Conservation (phyloP, 1,284 basidiomycete species). For the Laetiporus sulphureus region DNA sequence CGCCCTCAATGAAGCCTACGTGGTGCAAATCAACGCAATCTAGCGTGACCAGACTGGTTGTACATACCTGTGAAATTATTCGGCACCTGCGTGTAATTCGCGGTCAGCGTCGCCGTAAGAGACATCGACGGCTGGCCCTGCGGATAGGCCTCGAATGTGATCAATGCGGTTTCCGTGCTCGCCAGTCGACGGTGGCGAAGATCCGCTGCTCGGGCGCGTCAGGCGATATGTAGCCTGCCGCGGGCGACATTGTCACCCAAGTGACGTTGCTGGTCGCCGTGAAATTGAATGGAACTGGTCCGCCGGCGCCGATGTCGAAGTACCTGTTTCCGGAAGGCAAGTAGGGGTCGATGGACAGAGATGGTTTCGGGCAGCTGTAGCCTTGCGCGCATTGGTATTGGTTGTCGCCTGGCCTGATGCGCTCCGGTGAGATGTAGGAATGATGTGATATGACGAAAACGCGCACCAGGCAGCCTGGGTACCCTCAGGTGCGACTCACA, state of each 20-base stretch:
- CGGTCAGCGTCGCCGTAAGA: constrained; percentile 34
- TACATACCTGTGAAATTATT: constrained; percentile 47
- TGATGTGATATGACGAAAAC: too few relatives aligned
- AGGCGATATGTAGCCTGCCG: constrained; percentile 43
- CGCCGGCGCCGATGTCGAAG: constrained; percentile 57
- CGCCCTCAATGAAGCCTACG: constrained; percentile 56
- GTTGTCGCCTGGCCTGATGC: constrained; percentile 57
- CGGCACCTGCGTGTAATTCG: constrained; percentile 31
- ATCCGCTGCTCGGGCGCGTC: constrained; percentile 47
- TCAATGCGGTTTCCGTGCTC: constrained; percentile 33
- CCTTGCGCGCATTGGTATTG: constrained; percentile 43
- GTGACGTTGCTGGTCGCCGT: constrained; percentile 41
- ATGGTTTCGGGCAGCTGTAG: constrained; percentile 46
- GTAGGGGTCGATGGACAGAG: constrained; percentile 47
- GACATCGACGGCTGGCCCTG: constrained; percentile 29
- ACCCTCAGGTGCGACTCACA: constrained; percentile 58
- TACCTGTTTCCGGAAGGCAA: constrained; percentile 45
- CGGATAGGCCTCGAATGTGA: constrained; percentile 43
- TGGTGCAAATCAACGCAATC: neutral
- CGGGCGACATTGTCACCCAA: constrained; percentile 46
- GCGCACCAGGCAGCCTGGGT: constrained; percentile 50
- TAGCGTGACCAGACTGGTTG: neutral
- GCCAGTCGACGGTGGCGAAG: constrained; percentile 57
- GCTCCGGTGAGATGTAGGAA: too few relatives aligned
- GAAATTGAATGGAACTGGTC: constrained; percentile 51